These are phyloP conservation scores for Ochetophila trinervis DNA, from an alignment of 306 rosid genomes.

Conservation along the genomic window DNA sequence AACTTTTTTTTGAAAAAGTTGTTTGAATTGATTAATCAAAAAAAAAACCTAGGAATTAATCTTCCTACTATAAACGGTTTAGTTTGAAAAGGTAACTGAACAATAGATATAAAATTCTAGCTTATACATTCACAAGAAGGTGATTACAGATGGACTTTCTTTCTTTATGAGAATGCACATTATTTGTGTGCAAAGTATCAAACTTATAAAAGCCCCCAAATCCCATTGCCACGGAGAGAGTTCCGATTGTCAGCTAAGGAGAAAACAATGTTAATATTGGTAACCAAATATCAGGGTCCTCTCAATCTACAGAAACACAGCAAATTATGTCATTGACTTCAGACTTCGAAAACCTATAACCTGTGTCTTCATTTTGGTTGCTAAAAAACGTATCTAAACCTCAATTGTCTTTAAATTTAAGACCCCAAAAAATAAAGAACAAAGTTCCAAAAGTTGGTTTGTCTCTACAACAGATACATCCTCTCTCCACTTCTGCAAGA, in stretches of 20 bases:
- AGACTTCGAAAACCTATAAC: too few relatives aligned
- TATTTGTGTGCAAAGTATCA: slow-evolving; percentile 4
- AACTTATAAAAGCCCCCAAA: background rate
- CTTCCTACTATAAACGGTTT: too few relatives aligned
- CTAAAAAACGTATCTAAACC: slow-evolving; percentile 34
- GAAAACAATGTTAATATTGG: background rate
- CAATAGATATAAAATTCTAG: background rate
- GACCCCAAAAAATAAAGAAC: slow-evolving; percentile 6
- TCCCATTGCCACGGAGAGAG: background rate
- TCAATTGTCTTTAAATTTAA: slow-evolving; percentile 25
- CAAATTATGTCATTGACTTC: too few relatives aligned
- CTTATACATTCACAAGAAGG: slow-evolving; percentile 3
- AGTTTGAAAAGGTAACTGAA: too few relatives aligned
- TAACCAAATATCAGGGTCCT: background rate
- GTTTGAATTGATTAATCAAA: too few relatives aligned
- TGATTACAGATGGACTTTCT: slow-evolving; percentile 1
- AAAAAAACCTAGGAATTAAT: too few relatives aligned
- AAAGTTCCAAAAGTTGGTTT: slow-evolving; percentile 34
- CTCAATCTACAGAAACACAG: too few relatives aligned
- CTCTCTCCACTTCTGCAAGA: slow-evolving; percentile 25
- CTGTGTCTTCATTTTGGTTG: slow-evolving; percentile 30
- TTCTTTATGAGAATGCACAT: slow-evolving; percentile 3
- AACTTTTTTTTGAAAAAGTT: too few relatives aligned
- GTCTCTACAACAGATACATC: slow-evolving; percentile 33
- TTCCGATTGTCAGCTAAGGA: background rate